Evolutionary conservation across 176 grass and related monocot genomes (phyloP).

Genomic region (Carex myosuroides): DNA sequence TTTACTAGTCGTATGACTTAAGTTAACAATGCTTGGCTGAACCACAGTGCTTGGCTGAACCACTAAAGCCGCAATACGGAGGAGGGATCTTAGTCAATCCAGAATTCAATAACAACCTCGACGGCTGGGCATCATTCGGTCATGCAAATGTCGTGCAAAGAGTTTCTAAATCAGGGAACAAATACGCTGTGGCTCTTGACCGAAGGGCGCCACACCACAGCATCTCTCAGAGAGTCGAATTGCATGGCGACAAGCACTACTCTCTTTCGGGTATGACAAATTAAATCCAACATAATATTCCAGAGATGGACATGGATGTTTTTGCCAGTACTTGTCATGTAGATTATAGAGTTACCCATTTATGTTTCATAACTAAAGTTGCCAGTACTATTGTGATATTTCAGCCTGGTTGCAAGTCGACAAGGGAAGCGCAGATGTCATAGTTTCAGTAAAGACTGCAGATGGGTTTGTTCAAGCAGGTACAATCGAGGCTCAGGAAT

Average conservation of each 20-base stretch:
- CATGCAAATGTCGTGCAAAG: constrained; percentile 26
- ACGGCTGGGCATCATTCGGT: constrained; percentile 58
- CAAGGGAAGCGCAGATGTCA: constrained; percentile 42
- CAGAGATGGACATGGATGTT: background rate
- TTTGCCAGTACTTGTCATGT: background rate
- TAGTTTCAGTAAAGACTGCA: constrained; percentile 57
- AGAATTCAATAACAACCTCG: constrained; percentile 45
- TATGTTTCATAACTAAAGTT: background rate
- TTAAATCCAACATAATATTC: background rate
- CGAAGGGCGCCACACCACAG: constrained; percentile 50
- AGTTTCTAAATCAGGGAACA: constrained; percentile 43
- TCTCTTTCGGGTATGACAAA: constrained; percentile 49
- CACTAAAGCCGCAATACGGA: constrained; percentile 51
- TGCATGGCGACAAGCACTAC: constrained; percentile 63
- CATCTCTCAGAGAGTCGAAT: constrained; percentile 66
- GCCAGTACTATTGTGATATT: background rate
- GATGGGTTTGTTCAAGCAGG: constrained; percentile 48
- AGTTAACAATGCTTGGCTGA: constrained; percentile 49
- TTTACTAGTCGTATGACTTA: background rate
- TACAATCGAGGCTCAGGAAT: constrained; percentile 41
- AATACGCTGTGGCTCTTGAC: constrained; percentile 31
- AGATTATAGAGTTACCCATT: background rate
- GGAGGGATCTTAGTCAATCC: constrained; percentile 78
- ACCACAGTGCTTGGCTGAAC: constrained; percentile 75
- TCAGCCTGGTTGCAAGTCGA: constrained; percentile 73